Evolutionary conservation across 106 monocot species (phyloP).

Genomic region (Dendrobium officinale): DNA sequence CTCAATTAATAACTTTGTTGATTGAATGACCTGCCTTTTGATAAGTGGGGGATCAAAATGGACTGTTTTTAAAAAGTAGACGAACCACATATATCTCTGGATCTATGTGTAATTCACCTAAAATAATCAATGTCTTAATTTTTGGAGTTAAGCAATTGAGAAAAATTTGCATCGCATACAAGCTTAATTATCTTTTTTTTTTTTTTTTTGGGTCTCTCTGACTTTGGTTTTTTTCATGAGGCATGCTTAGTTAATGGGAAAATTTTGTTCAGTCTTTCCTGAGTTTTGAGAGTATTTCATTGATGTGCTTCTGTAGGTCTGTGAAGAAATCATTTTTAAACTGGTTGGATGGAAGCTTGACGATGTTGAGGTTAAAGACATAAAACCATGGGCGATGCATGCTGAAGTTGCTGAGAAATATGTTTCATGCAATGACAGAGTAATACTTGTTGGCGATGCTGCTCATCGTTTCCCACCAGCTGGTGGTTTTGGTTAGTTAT

Average conservation of each 20-base stretch:
- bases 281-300: background rate
- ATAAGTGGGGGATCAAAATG: background rate
- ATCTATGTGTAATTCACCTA: background rate
- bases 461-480: slow-evolving; percentile 95
- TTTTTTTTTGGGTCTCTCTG: background rate
- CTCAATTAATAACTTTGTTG: background rate
- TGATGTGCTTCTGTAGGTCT: slow-evolving; percentile 49
- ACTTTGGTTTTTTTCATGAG: background rate
- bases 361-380: slow-evolving; percentile 67
- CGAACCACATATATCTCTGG: background rate
- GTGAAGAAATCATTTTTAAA: slow-evolving; percentile 78
- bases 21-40: background rate
- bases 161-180: background rate
- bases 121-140: background rate
- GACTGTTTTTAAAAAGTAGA: background rate
- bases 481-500: slow-evolving; percentile 83
- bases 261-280: background rate
- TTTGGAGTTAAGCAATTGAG: background rate
- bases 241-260: background rate
- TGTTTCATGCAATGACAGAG: slow-evolving; percentile 49
- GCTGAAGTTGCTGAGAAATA: slow-evolving; percentile 96
- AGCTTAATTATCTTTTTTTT: background rate
- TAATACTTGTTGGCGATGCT: slow-evolving; percentile 91
- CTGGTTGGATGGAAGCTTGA: slow-evolving; percentile 56
- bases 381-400: slow-evolving; percentile 99